Evolutionary conservation across 1,284 basidiomycete genomes (phyloP), one percentile per base, ranked within the genome.

Genomic region (Papiliotrema terrestris): DNA sequence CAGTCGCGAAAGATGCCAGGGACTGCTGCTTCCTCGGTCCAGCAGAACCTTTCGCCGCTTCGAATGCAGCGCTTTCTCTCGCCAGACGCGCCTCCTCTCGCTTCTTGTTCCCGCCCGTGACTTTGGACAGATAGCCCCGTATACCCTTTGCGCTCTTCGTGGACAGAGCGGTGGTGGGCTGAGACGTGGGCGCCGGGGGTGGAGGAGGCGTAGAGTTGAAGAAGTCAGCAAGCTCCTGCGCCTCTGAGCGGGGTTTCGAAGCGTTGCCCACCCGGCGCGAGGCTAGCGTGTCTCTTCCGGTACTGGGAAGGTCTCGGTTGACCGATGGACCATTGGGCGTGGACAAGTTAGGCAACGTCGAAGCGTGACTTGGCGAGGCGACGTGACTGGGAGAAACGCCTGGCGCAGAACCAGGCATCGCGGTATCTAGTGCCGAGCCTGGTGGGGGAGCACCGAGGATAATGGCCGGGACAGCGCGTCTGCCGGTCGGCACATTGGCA

Each of bases 191-290:
- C 5, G 42, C 17, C 14, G 61, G 56, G 13, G 69, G 64, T n/a
- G 74, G 71, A n/a, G n/a, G n/a, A 0, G 66, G 55, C 0, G 67
- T 68, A 11, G 56, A 59, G 19, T 61, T 60, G 46, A 76, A 61
- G 49, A 76, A 75, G 38, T 71, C 68, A 0, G 71, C 71, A 32
- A 76, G 56, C 23, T 76, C 74, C 29, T 67, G 68, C 13, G 68
- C 65, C 54, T 64, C 61, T 3, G 57, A 44, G 35, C 52, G 52
- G 46, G 23, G 49, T 22, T 49, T 52, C n/a, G 22, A 9, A 22
- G 46, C 29, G 8, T 22, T 37, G 8, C 38, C 5, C 20, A 8
- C 9, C 22, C 22, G 37, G 25, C 39, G 48, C 20, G 45, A 44
- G 22, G 49, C 54, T 19, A 6, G 17, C 15, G 25, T 35, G 6